phyloP scores from a whole-genome alignment of 306 rosid species.

The Astragalus glycyphyllos region DNA sequence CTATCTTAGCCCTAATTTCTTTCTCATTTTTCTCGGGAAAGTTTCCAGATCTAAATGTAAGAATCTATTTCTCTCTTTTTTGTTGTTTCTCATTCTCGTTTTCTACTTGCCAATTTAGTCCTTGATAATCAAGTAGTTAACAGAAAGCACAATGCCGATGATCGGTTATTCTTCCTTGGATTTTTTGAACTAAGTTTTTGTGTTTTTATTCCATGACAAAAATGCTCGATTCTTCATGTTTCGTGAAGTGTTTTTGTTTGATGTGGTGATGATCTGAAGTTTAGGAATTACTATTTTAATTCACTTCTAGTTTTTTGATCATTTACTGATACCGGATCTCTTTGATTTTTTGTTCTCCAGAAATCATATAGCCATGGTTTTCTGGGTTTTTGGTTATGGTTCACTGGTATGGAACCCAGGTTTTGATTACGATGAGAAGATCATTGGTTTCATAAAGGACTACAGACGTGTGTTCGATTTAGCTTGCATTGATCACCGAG shows the following conservation, averaged over 20 bases:
- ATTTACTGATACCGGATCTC: background rate
- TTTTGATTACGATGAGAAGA: constrained; percentile 79
- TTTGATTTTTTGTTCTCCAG: constrained; percentile 35
- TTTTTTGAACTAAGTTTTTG: too few relatives aligned
- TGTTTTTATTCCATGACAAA: background rate
- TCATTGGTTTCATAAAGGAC: constrained; percentile 82
- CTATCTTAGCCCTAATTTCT: background rate
- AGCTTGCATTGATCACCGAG: constrained; percentile 94
- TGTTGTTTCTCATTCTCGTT: background rate
- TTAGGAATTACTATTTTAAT: too few relatives aligned
- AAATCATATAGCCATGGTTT: constrained; percentile 66
- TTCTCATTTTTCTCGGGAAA: constrained; percentile 33
- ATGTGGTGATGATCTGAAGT: background rate
- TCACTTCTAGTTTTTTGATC: too few relatives aligned
- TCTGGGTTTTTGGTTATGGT: constrained; percentile 98
- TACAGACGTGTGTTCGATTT: constrained; percentile 93
- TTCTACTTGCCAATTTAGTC: background rate
- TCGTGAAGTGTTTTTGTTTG: background rate
- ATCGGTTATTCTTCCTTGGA: background rate
- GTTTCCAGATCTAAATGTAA: constrained; percentile 47
- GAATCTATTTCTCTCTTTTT: background rate
- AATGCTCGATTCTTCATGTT: background rate
- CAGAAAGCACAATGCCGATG: background rate
- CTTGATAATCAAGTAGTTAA: background rate
- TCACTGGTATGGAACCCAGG: constrained; percentile 98